These are phyloP conservation scores for Fusarium albidum DNA, from an alignment of 2,329 filamentous ascomycete species.

Conservation along the genomic window DNA sequence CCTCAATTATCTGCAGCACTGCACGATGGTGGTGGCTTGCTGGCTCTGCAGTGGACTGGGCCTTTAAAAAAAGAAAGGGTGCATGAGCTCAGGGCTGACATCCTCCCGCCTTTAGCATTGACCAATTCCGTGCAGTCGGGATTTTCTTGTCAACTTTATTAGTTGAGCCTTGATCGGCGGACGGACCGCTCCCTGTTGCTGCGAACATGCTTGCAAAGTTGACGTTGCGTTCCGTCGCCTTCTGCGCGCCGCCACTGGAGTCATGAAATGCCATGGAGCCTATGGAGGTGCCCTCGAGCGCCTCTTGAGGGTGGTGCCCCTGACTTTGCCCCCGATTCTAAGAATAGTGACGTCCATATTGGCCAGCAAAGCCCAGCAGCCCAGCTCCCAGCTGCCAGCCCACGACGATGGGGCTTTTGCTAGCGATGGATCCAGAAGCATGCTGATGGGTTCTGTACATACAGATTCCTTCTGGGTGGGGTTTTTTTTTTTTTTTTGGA, in stretches of 20 bases:
- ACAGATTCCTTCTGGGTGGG: too few relatives aligned
- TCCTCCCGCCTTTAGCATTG: not conserved
- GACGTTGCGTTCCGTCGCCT: slow-evolving; percentile 1
- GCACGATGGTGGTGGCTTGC: too few relatives aligned
- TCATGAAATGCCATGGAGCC: slow-evolving; percentile 14
- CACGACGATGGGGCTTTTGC: slow-evolving; percentile 15
- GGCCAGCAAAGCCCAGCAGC: slow-evolving; percentile 1
- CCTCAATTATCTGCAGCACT: too few relatives aligned
- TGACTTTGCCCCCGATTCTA: slow-evolving; percentile 41
- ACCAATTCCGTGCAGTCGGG: slow-evolving; percentile 21
- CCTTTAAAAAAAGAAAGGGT: slow-evolving; percentile 10
- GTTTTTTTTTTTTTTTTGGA: too few relatives aligned
- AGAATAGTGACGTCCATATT: slow-evolving; percentile 34
- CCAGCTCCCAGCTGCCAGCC: too few relatives aligned
- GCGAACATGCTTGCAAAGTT: slow-evolving; percentile 24
- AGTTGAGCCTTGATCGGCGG: slow-evolving; percentile 34
- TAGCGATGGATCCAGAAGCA: slow-evolving; percentile 25
- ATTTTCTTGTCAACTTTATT: slow-evolving; percentile 7
- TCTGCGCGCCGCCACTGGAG: slow-evolving; percentile 10
- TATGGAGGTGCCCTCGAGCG: slow-evolving; percentile 11
- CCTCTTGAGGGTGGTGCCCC: slow-evolving; percentile 37
- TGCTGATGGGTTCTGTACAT: slow-evolving; percentile 5
- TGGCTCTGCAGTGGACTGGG: slow-evolving; percentile 21
- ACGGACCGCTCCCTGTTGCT: slow-evolving; percentile 39
- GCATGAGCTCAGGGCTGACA: slow-evolving; percentile 13